A percentile compares a stretch with the other conserved stretches of the same genome.
Evolutionary conservation across 1,284 basidiomycete species (phyloP).

Genomic region (Ustanciosporium gigantosporum): DNA sequence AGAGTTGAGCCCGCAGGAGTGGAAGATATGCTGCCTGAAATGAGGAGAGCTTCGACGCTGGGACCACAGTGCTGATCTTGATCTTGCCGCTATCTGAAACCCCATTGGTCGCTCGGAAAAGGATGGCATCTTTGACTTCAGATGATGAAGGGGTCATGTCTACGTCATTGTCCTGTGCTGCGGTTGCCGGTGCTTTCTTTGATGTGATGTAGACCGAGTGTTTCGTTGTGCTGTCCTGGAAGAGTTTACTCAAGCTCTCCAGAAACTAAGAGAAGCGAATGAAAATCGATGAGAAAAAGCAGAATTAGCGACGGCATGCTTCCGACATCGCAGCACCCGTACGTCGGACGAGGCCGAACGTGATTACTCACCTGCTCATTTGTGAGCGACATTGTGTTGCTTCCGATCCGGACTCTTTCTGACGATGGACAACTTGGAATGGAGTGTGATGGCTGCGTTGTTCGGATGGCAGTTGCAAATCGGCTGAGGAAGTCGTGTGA

Average conservation of each 20-base stretch:
- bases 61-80: conserved; percentile 46
- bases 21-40: conserved; percentile 46
- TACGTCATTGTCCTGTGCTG: conserved; percentile 17
- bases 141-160: conserved; percentile 33
- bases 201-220: conserved; percentile 54
- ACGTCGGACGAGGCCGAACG: too few species aligned
- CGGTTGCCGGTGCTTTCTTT: conserved; percentile 34
- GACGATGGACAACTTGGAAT: too few species aligned
- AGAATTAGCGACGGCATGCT: not conserved
- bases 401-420: too few species aligned
- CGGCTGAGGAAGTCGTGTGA: too few species aligned
- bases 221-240: conserved; percentile 28
- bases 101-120: conserved; percentile 54
- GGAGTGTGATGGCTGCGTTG: too few species aligned
- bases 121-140: conserved; percentile 15
- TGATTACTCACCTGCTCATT: conserved; percentile 10
- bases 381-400: conserved; percentile 1
- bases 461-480: too few species aligned
- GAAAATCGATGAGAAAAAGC: too few species aligned
- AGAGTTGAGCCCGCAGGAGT: conserved; percentile 44
- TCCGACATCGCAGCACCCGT: not conserved
- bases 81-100: conserved; percentile 31
- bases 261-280: conserved; percentile 48
- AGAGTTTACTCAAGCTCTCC: conserved; percentile 40
- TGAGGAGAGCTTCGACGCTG: conserved; percentile 21